Evolutionary conservation across 148 eudicot species (phyloP).

Genomic region (Cornus kousa): DNA sequence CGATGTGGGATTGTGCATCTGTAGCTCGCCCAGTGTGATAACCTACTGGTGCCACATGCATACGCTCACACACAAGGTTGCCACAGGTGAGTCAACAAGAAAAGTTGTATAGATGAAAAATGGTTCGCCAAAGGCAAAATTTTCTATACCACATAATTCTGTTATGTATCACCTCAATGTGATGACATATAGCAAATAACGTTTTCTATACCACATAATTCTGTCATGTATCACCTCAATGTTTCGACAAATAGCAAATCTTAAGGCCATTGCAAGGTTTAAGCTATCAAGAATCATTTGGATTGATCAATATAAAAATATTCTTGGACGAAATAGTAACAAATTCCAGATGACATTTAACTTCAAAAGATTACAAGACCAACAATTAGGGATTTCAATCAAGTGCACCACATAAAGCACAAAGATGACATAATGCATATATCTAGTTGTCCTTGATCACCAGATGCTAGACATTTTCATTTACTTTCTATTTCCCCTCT

Average conservation of each 20-base stretch:
- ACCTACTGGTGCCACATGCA: too few relatives aligned
- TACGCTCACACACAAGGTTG: too few relatives aligned
- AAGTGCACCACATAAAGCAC: background rate
- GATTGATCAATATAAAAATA: too few relatives aligned
- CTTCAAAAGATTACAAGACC: background rate
- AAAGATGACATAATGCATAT: background rate
- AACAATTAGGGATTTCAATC: background rate
- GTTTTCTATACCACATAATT: background rate
- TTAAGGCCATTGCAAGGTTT: background rate
- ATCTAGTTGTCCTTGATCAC: background rate
- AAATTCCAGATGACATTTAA: background rate
- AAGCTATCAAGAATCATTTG: background rate
- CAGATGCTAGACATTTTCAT: background rate
- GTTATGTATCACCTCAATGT: background rate
- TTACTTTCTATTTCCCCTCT: background rate
- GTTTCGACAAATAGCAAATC: slow-evolving; percentile 2
- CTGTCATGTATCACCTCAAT: background rate
- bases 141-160: background rate
- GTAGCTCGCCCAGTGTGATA: too few relatives aligned
- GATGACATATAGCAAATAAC: background rate
- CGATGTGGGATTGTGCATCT: too few relatives aligned
- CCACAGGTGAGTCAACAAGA: background rate
- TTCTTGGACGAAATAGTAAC: background rate
- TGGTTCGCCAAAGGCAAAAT: background rate
- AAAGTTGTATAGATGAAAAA: background rate